These are phyloP conservation scores for Leishmania tarentolae DNA, from an alignment of 208 protist genomes.

Conservation along the genomic window DNA sequence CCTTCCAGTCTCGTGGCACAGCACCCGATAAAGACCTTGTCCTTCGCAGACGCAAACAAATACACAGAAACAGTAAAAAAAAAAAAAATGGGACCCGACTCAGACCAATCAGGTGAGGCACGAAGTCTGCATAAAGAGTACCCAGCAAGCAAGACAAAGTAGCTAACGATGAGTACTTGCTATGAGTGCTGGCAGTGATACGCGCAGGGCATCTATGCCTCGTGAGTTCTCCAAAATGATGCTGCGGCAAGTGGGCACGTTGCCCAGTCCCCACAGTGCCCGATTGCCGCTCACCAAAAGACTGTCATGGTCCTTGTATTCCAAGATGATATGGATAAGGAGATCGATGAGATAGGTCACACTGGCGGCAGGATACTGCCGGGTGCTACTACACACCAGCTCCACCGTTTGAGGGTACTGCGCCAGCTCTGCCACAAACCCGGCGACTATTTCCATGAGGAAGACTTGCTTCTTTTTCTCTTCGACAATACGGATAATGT, in stretches of 20 bases:
- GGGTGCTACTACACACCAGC: slow-evolving; percentile 10
- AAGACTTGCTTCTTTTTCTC: slow-evolving; percentile 69
- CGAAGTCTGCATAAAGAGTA: background rate
- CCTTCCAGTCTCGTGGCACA: background rate
- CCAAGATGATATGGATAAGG: slow-evolving; percentile 79
- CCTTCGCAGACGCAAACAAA: background rate
- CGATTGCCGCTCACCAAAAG: slow-evolving; percentile 78
- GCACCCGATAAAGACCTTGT: background rate
- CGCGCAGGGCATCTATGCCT: slow-evolving; percentile 59
- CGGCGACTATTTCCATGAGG: slow-evolving; percentile 81
- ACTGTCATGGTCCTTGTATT: slow-evolving; percentile 68
- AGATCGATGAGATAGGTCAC: slow-evolving; percentile 59
- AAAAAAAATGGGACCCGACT: background rate
- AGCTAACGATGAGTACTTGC: slow-evolving; percentile 23
- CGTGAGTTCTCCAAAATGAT: slow-evolving; percentile 76
- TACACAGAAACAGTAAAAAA: background rate
- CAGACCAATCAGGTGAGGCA: background rate
- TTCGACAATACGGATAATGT: slow-evolving; percentile 62
- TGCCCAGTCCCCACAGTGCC: slow-evolving; percentile 85
- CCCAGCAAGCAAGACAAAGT: no score
- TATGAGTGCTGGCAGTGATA: slow-evolving; percentile 66
- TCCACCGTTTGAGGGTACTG: slow-evolving; percentile 54
- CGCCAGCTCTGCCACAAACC: slow-evolving; percentile 68
- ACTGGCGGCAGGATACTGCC: slow-evolving; percentile 31
- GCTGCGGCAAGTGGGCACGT: slow-evolving; percentile 58